Evolutionary conservation across 257 asterid species (phyloP).

Genomic region (Solanum sejunctum): DNA sequence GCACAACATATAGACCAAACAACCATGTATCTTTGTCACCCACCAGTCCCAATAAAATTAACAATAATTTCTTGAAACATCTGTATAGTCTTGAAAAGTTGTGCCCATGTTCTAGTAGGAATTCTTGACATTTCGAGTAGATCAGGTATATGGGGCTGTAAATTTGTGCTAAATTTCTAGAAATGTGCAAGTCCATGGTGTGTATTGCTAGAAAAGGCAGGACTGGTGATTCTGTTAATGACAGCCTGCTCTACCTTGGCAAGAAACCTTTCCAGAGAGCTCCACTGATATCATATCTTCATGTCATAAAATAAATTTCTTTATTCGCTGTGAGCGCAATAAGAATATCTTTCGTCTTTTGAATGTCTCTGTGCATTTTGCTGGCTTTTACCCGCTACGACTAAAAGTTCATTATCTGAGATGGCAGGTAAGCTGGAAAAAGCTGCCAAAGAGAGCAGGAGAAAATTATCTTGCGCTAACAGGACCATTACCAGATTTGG

Average conservation of each 20-base stretch:
- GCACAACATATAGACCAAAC: background rate
- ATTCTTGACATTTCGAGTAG: background rate
- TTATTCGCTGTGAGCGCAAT: background rate
- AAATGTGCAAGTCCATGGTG: background rate
- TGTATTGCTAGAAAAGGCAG: background rate
- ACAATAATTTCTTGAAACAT: background rate
- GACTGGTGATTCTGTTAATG: background rate
- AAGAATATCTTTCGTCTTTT: background rate
- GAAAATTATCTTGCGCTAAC: constrained; percentile 69
- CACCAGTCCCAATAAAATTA: background rate
- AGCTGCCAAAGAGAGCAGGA: constrained; percentile 21
- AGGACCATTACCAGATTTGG: constrained; percentile 46
- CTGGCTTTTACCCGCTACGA: background rate
- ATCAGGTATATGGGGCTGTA: background rate
- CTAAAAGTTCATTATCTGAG: background rate
- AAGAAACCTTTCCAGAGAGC: background rate
- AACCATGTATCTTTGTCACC: background rate
- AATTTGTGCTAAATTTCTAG: background rate
- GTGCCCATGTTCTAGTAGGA: background rate
- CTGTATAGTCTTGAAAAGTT: background rate
- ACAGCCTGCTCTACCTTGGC: background rate
- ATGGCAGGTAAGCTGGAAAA: constrained; percentile 23
- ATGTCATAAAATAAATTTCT: background rate
- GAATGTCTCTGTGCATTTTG: background rate
- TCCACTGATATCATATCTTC: background rate